Evolutionary conservation across 2,329 filamentous ascomycete genomes (phyloP).

Genomic region (Calycina herbarum): DNA sequence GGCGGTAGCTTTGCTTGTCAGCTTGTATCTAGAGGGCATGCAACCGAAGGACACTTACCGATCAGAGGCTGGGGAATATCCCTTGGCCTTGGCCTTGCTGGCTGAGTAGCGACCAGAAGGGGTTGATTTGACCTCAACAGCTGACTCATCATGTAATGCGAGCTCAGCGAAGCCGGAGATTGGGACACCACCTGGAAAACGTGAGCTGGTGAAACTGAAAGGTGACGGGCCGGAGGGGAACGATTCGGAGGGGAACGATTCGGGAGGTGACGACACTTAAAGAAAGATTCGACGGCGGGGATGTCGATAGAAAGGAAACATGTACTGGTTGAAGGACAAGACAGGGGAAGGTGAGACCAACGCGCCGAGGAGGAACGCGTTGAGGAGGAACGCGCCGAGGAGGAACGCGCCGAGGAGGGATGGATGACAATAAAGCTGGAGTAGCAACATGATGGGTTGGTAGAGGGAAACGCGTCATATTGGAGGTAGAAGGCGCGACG

Average conservation of each 20-base stretch:
- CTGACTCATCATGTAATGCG: slow-evolving; percentile 21
- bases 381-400: background rate
- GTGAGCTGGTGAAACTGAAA: slow-evolving; percentile 10
- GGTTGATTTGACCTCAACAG: slow-evolving; percentile 19
- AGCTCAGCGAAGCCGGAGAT: slow-evolving; percentile 18
- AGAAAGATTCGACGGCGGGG: background rate
- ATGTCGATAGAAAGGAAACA: background rate
- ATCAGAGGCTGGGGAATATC: slow-evolving; percentile 20
- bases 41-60: slow-evolving; percentile 23
- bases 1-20: slow-evolving; percentile 28
- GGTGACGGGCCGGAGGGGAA: background rate
- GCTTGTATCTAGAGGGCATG: background rate
- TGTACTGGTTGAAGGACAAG: too few relatives aligned
- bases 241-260: background rate
- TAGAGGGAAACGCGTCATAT: background rate
- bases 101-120: slow-evolving; percentile 22
- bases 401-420: too few relatives aligned
- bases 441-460: background rate
- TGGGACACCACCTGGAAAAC: slow-evolving; percentile 17
- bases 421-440: background rate
- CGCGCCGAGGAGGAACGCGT: background rate
- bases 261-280: background rate
- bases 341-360: background rate
- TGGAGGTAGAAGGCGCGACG: background rate
- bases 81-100: slow-evolving; percentile 14